Evolutionary conservation across 176 grass and related monocot species (phyloP).

Genomic region (Oryza officinalis): DNA sequence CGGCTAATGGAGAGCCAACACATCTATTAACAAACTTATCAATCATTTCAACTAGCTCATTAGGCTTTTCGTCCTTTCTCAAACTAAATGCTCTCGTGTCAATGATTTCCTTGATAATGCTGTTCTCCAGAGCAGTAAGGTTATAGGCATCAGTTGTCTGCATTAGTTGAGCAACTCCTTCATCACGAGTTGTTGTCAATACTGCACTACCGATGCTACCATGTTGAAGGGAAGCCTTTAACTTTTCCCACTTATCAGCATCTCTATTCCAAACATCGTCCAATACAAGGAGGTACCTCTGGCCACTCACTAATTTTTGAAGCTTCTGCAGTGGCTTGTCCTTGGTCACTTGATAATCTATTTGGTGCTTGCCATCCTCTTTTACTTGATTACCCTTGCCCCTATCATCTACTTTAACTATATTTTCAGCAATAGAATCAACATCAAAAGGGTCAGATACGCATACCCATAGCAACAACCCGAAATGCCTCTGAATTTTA

Average conservation of each 20-base stretch:
- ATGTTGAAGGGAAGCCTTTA: background rate
- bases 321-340: background rate
- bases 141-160: background rate
- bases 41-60: background rate
- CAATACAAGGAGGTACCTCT: background rate
- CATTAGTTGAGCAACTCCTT: background rate
- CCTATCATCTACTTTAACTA: background rate
- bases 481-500: background rate
- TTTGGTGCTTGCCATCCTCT: too few species aligned
- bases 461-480: background rate
- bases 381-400: too few species aligned
- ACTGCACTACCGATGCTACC: background rate
- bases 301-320: background rate
- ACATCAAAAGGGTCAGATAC: background rate
- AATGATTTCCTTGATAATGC: background rate
- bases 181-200: slow-evolving; percentile 31
- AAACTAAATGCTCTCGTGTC: background rate
- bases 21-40: slow-evolving; percentile 1
- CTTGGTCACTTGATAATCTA: too few species aligned
- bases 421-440: background rate
- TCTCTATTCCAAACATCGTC: background rate
- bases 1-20: background rate
- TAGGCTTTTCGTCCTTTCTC: background rate
- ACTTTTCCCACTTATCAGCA: background rate
- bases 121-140: background rate